Evolutionary conservation across 257 asterid genomes (phyloP), one percentile per base, ranked within the genome.

Genomic region (Phtheirospermum japonicum): DNA sequence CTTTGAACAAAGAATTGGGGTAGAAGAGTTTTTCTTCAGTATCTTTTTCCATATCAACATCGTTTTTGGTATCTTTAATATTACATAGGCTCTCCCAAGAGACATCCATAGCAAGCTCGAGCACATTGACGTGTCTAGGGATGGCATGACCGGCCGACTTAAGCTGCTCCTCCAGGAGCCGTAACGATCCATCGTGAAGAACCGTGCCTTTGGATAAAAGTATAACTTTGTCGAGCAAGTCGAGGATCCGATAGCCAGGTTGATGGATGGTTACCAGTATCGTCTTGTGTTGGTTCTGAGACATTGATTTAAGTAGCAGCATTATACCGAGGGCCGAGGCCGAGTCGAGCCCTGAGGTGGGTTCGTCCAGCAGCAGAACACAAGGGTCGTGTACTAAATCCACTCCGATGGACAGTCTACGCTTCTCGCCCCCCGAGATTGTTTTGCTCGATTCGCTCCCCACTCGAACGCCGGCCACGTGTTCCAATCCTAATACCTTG

Each of bases 271-370:
- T 85, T 12, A 85, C 52, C 56, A 90, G 57, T 28, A 90, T 67
- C 0, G 96, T 90, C 65, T 83, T 87, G 10, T 67, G 63, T 40
- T 73, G 87, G 26, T 77, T 75, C 73, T 61, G 72, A 2, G 95
- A 85, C 86, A 90, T 77, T 30, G 87, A 71, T 64, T 79, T 80
- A 9, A 90, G 89, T 14, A 83, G 32, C 40, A 45, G 9, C 75
- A 80, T 71, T 5, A 85, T 80, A 28, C 85, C 85, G 10, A 85
- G 75, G 0, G 97, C 90, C 17, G 96, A 76, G n/a, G 82, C 87
- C 0, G 95, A 85, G 67, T 90, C 97, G 2, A 90, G 94, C 52
- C 95, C 97, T 0, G 90, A 90, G 6, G 96, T 87, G 4, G 96
- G 96, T 57, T 90, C 97, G 40, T 90, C 96, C 2, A 90, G 84